Conservation (phyloP, 495 filamentous ascomycete genomes). For the Penicillium macrosclerotiorum region DNA sequence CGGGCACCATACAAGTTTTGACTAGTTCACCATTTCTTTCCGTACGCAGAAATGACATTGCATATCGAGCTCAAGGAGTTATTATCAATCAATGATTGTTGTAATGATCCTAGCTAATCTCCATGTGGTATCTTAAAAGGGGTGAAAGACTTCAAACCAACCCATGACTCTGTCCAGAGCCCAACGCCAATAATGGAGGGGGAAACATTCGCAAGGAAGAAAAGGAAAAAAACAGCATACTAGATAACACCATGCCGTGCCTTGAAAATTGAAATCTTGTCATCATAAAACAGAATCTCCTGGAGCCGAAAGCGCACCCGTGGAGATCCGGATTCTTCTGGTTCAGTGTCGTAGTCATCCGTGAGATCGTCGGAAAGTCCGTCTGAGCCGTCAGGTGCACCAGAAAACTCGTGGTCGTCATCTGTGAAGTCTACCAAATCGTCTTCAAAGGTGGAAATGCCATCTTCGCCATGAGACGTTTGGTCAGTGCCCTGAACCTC, state of each 20-base stretch:
- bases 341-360: constrained; percentile 54
- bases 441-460: constrained; percentile 35
- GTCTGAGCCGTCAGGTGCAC: constrained; percentile 43
- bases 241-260: constrained; percentile 72
- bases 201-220: background rate
- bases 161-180: background rate
- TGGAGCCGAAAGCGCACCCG: constrained; percentile 63
- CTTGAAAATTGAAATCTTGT: constrained; percentile 82
- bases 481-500: constrained; percentile 35
- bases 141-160: background rate
- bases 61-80: background rate
- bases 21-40: no score
- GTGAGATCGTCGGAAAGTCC: constrained; percentile 36
- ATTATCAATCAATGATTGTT: background rate
- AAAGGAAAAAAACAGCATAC: constrained; percentile 5
- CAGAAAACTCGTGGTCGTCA: constrained; percentile 35
- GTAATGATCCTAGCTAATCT: constrained; percentile 1
- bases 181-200: background rate
- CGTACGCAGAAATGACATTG: no score
- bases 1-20: no score
- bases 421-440: constrained; percentile 42
- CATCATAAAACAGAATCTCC: constrained; percentile 88
- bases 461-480: constrained; percentile 43
- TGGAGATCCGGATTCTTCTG: constrained; percentile 49
- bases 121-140: constrained; percentile 11